A percentile compares a stretch with the other conserved stretches of the same genome.
phyloP scores from a whole-genome alignment of 495 filamentous ascomycete species.

The Thermothielavioides terrestris region DNA sequence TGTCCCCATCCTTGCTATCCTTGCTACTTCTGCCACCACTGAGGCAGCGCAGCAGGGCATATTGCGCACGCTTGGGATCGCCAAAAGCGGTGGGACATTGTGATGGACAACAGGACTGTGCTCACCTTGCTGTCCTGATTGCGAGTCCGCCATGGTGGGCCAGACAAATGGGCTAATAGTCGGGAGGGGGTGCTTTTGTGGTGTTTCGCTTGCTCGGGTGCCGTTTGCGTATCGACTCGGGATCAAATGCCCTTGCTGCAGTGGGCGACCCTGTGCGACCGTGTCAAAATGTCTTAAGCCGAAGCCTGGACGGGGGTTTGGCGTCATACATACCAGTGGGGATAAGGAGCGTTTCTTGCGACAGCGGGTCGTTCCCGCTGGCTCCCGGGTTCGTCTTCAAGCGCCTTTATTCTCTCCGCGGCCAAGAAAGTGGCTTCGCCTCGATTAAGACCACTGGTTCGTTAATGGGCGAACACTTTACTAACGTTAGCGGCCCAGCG shows the following conservation, averaged over 20 bases:
- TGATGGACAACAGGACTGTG: conserved; percentile 6
- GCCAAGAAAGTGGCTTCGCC: neutral
- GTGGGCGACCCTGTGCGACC: conserved; percentile 8
- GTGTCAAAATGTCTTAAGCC: conserved; percentile 22
- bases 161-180: neutral
- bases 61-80: conserved; percentile 9
- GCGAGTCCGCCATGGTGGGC: conserved; percentile 25
- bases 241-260: conserved; percentile 5
- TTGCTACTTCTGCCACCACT: conserved; percentile 13
- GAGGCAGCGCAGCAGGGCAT: conserved; percentile 8
- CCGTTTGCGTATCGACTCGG: conserved; percentile 8
- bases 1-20: conserved; percentile 5
- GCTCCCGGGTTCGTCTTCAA: conserved; percentile 5
- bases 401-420: neutral
- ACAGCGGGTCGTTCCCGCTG: conserved; percentile 10
- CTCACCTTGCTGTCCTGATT: conserved; percentile 29
- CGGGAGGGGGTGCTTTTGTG: neutral
- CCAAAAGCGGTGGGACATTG: neutral
- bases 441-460: neutral
- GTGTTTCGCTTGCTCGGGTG: conserved; percentile 1
- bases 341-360: conserved; percentile 17
- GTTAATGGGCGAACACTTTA: no score
- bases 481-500: neutral
- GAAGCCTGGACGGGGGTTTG: conserved; percentile 19
- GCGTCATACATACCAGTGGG: conserved; percentile 29